phyloP scores from a whole-genome alignment of 2,329 filamentous ascomycete species.

The Thielaviopsis populi region DNA sequence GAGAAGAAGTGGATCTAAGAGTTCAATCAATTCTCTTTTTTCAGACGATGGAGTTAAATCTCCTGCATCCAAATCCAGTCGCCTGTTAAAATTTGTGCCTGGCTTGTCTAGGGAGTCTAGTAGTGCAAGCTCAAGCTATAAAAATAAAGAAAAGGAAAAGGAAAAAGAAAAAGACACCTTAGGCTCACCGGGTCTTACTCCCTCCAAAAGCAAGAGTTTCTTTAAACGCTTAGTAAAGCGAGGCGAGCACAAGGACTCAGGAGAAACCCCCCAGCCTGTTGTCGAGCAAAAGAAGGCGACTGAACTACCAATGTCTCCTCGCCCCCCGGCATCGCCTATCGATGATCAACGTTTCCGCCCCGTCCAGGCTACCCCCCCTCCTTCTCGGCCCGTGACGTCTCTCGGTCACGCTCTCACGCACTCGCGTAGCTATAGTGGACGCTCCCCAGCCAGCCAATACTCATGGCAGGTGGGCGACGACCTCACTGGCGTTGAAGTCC shows the following conservation, averaged over 20 bases:
- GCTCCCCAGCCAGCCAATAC: constrained; percentile 37
- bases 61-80: constrained; percentile 12
- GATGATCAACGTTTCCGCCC: constrained; percentile 7
- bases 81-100: constrained; percentile 13
- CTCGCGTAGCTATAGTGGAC: constrained; percentile 12
- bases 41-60: constrained; percentile 13
- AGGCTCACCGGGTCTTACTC: not conserved
- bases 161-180: constrained; percentile 5
- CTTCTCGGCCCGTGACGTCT: constrained; percentile 8
- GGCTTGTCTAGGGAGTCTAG: constrained; percentile 14
- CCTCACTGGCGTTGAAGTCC: constrained; percentile 41
- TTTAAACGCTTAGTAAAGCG: constrained; percentile 13
- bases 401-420: constrained; percentile 10
- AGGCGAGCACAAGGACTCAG: constrained; percentile 7
- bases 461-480: constrained; percentile 43
- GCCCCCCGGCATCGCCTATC: constrained; percentile 2
- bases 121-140: constrained; percentile 4
- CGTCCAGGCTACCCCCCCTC: constrained; percentile 5
- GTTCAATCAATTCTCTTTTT: constrained; percentile 13
- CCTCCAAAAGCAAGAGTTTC: constrained; percentile 12
- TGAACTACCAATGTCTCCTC: not conserved
- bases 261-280: not conserved
- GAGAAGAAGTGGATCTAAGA: constrained; percentile 14
- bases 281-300: not conserved
- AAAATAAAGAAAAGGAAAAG: constrained; percentile 9